Evolutionary conservation across 2,329 filamentous ascomycete species (phyloP).

Genomic region (Diaporthe vexans): DNA sequence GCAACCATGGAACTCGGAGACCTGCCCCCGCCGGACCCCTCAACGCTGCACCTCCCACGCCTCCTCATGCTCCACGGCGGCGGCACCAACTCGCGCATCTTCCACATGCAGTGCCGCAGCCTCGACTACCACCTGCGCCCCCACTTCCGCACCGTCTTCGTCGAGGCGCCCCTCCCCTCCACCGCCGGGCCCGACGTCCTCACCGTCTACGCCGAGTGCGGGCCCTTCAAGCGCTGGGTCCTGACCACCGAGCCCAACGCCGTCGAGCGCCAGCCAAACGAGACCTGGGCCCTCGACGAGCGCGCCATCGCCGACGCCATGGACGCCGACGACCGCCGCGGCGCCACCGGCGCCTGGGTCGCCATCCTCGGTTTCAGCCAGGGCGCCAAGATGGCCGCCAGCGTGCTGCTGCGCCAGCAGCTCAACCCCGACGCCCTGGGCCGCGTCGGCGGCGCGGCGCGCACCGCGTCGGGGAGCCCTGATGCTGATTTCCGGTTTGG

Average conservation of each 20-base stretch:
- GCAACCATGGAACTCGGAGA: conserved; percentile 24
- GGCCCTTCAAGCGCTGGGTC: conserved; percentile 70
- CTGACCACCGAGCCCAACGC: conserved; percentile 38
- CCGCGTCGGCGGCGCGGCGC: conserved; percentile 32
- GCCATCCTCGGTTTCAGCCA: conserved; percentile 77
- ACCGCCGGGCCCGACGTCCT: conserved; percentile 73
- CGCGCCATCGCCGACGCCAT: conserved; percentile 62
- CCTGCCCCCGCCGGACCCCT: conserved; percentile 62
- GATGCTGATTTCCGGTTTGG: conserved; percentile 42
- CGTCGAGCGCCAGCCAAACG: conserved; percentile 37
- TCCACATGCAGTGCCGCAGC: conserved; percentile 75
- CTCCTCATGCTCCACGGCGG: conserved; percentile 88
- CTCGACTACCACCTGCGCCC: conserved; percentile 61
- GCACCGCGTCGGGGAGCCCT: conserved; percentile 35
- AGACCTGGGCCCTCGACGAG: conserved; percentile 50
- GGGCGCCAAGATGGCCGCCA: conserved; percentile 73
- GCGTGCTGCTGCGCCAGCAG: conserved; percentile 74
- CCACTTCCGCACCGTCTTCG: conserved; percentile 79
- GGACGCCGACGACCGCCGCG: conserved; percentile 62
- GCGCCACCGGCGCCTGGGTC: conserved; percentile 70
- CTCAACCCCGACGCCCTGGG: conserved; percentile 48
- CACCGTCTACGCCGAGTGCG: conserved; percentile 74
- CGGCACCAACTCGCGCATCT: conserved; percentile 79
- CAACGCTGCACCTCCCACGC: conserved; percentile 64
- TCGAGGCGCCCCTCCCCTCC: conserved; percentile 77